A percentile compares a stretch with the other conserved stretches of the same genome.
Conservation (phyloP, 2,329 filamentous ascomycete species). For the Hirsutella minnesotensis region DNA sequence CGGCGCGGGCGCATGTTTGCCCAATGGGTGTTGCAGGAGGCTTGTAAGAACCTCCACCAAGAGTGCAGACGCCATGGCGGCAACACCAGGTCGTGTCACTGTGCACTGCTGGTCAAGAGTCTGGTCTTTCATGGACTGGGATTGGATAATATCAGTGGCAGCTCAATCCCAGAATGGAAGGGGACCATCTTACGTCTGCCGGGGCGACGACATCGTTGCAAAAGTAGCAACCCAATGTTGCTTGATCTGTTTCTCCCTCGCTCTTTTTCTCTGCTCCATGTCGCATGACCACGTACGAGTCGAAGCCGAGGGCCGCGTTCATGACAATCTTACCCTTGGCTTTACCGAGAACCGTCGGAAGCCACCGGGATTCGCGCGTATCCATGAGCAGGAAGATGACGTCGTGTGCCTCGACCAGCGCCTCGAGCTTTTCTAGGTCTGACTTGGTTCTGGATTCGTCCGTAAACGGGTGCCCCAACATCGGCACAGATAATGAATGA, state of each 20-base stretch:
- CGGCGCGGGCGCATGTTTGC: slow-evolving; percentile 50
- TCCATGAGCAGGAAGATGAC: slow-evolving; percentile 96
- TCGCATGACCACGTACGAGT: slow-evolving; percentile 94
- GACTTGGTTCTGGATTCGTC: slow-evolving; percentile 57
- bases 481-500: slow-evolving; percentile 76
- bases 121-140: slow-evolving; percentile 86
- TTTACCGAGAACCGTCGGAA: slow-evolving; percentile 94
- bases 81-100: slow-evolving; percentile 85
- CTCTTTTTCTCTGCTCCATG: slow-evolving; percentile 59
- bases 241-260: slow-evolving; percentile 41
- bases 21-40: slow-evolving; percentile 72
- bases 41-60: slow-evolving; percentile 85
- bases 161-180: not conserved
- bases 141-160: not conserved
- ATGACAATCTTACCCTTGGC: slow-evolving; percentile 87
- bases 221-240: slow-evolving; percentile 78
- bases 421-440: slow-evolving; percentile 65
- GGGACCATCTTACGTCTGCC: slow-evolving; percentile 57
- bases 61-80: slow-evolving; percentile 81
- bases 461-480: slow-evolving; percentile 82
- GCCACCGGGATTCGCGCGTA: slow-evolving; percentile 85
- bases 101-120: slow-evolving; percentile 98
- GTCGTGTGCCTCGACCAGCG: slow-evolving; percentile 74
- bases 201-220: slow-evolving; percentile 97
- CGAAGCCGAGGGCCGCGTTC: slow-evolving; percentile 92